phyloP scores from a whole-genome alignment of 2,329 filamentous ascomycete species.

The Fusarium praegraminearum region DNA sequence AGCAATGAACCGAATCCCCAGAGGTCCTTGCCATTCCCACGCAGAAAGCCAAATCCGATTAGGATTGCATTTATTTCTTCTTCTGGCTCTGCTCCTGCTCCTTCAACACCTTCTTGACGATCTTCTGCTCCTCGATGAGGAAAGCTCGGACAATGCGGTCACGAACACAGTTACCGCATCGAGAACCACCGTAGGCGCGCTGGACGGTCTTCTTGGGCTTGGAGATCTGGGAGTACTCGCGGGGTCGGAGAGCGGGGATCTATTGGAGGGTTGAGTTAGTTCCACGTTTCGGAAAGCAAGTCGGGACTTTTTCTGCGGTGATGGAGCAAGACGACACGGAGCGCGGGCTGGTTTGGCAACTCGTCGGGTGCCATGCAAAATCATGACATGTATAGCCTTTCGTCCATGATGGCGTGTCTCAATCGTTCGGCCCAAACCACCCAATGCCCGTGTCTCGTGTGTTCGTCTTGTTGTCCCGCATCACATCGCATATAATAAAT shows the following conservation, averaged over 20 bases:
- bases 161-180: slow-evolving; percentile 98
- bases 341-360: not conserved
- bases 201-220: slow-evolving; percentile 99
- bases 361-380: not conserved
- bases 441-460: slow-evolving; percentile 15
- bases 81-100: slow-evolving; percentile 84
- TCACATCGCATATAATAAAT: slow-evolving; percentile 29
- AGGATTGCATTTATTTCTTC: slow-evolving; percentile 72
- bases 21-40: slow-evolving; percentile 53
- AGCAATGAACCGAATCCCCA: slow-evolving; percentile 61
- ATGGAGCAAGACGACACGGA: slow-evolving; percentile 11
- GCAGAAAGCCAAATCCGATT: slow-evolving; percentile 50
- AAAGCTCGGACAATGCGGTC: slow-evolving; percentile 98
- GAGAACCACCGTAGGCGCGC: slow-evolving; percentile 97
- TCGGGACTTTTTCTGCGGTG: slow-evolving; percentile 17
- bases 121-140: slow-evolving; percentile 99
- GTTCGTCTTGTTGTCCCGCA: slow-evolving; percentile 29
- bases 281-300: not conserved
- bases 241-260: slow-evolving; percentile 96
- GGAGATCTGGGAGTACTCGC: slow-evolving; percentile 97
- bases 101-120: slow-evolving; percentile 99
- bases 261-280: slow-evolving; percentile 54
- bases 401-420: not conserved
- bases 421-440: slow-evolving; percentile 6
- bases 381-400: not conserved